Percentiles rank a stretch among this genome's conserved stretches.
Conservation (phyloP, 352 stramenopile species). For the Globisporangium okanoganense region DNA sequence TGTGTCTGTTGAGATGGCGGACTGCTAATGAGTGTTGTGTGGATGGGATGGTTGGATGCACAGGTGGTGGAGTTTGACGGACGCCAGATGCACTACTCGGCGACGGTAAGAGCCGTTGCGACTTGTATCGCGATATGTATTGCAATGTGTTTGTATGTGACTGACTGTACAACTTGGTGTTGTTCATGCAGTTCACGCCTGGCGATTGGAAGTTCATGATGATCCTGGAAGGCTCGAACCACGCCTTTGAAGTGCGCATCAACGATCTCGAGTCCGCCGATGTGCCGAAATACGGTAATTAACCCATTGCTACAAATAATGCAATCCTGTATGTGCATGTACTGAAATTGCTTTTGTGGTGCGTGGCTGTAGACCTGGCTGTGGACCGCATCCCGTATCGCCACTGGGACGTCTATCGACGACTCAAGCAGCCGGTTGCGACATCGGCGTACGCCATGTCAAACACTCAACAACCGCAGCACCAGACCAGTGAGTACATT, state of each 20-base stretch:
- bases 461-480: constrained; percentile 18
- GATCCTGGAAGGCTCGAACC: constrained; percentile 71
- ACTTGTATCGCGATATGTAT: too few relatives aligned
- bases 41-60: neutral
- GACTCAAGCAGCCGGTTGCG: constrained; percentile 49
- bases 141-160: neutral
- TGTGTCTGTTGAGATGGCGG: neutral
- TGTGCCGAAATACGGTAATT: constrained; percentile 83
- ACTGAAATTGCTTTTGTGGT: neutral
- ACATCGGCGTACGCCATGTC: constrained; percentile 38
- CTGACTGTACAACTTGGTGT: neutral
- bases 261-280: constrained; percentile 73
- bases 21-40: neutral
- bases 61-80: constrained; percentile 78
- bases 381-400: constrained; percentile 79
- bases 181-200: constrained; percentile 40
- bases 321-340: neutral
- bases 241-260: constrained; percentile 81
- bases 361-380: constrained; percentile 44
- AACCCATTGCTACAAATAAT: too few relatives aligned
- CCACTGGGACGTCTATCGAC: constrained; percentile 79
- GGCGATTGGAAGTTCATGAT: constrained; percentile 79
- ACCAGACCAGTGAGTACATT: constrained; percentile 1
- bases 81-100: constrained; percentile 77
- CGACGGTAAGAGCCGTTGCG: constrained; percentile 68